These are phyloP conservation scores for Diophrys appendiculata DNA, from an alignment of 73 alveolate species.

Conservation along the genomic window DNA sequence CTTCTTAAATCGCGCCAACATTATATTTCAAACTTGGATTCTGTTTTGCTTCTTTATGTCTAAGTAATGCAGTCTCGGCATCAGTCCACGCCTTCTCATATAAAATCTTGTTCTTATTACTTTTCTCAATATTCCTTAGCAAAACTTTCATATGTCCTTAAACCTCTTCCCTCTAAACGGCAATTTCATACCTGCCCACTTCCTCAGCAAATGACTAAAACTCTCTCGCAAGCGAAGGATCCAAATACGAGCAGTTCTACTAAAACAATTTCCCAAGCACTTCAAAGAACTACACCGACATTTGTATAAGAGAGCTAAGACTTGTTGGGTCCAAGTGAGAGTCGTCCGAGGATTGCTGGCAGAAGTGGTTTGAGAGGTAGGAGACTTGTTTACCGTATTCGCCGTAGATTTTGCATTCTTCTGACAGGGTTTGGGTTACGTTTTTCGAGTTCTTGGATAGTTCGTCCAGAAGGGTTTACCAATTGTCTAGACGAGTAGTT, in stretches of 20 bases:
- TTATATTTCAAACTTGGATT: neutral
- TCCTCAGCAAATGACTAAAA: no score
- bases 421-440: neutral
- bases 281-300: neutral
- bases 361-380: neutral
- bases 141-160: no score
- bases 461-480: neutral
- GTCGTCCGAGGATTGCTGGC: neutral
- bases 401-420: neutral
- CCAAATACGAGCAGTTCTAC: neutral
- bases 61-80: neutral
- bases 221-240: no score
- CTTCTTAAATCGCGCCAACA: neutral
- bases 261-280: neutral
- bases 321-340: neutral
- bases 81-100: neutral
- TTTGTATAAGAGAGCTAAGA: neutral
- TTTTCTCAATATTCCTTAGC: no score
- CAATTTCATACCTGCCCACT: no score
- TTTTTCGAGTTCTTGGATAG: neutral
- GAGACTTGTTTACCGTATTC: neutral
- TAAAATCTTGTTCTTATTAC: neutral
- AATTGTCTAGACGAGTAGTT: neutral
- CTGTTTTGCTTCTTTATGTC: neutral
- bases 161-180: no score